Base-by-base conservation (phyloP, 2,329 filamentous ascomycete genomes). In the Fusarium keratoplasticum region DNA sequence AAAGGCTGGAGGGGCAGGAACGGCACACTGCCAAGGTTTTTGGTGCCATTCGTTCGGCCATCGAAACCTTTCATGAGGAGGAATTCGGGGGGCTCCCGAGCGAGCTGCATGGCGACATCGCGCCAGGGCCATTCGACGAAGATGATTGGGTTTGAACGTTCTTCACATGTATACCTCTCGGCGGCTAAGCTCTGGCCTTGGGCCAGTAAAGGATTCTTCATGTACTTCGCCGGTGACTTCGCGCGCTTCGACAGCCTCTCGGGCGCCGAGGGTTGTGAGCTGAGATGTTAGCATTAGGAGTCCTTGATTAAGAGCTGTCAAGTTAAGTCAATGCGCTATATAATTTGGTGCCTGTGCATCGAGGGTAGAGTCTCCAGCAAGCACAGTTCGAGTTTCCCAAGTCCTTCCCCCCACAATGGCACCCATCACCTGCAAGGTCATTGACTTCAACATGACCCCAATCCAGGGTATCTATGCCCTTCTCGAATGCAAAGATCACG, bases 401-500 rank as follows among this genome's bases (percentile, higher is more conserved):
- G 33, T 58, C 31, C 20, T 61, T 35, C 31, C 13, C 13, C 5
- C 13, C 13, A 27, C 35, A 13, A 64, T 64, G 29, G 40, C 52
- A 27, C 38, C 61, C 29, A 61, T 69, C 18, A 69, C 61, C 8
- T 69, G 36, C 20, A 47, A 54, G 55, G 55, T 69, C 22, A 16
- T 61, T 47, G 22, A 69, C 22, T 60, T 57, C 5, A 38, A 18
- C 11, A 44, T 33, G 18, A 16, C 20, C 36, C 44, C 36, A 14
- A 64, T 69, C 27, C 38, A 47, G 20, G 66, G 66, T 22, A 54
- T 69, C 14, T 61, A 69, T 52, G 61, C 66, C 55, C 11, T 60
- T 25, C 61, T 69, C n/a, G 22, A 65, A 25, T 69, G 47, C n/a
- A 69, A 50, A 55, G 47, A 69, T 14, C 29, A 50, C 2, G 18